Conservation (phyloP, 78 protist species). For the Diacronema lutheri region DNA sequence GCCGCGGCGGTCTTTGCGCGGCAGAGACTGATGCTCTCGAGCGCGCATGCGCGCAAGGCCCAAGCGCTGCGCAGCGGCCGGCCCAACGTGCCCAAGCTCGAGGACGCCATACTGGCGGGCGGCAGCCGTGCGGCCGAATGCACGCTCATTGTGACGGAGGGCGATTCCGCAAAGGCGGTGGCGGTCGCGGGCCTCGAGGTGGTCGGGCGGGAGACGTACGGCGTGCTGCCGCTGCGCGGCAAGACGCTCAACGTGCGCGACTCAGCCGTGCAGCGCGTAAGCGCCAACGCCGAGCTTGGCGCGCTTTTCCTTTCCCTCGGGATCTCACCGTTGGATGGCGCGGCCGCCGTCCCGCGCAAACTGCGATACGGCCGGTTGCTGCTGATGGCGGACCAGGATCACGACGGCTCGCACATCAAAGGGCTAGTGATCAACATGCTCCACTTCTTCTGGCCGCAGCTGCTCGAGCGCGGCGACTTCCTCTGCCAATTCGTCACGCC, state of each 20-base stretch:
- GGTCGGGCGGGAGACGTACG: slow-evolving; percentile 81
- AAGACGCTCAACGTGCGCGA: slow-evolving; percentile 96
- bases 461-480: slow-evolving; percentile 62
- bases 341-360: neutral
- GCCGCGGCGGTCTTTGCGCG: neutral
- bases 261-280: slow-evolving; percentile 49
- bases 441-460: slow-evolving; percentile 93
- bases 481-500: slow-evolving; percentile 96
- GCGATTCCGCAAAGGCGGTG: slow-evolving; percentile 91
- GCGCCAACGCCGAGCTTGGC: slow-evolving; percentile 79
- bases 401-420: slow-evolving; percentile 99
- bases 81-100: slow-evolving; percentile 64
- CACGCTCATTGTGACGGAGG: slow-evolving; percentile 98
- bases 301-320: slow-evolving; percentile 81
- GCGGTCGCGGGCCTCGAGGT: slow-evolving; percentile 74
- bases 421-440: slow-evolving; percentile 94
- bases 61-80: no score
- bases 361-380: slow-evolving; percentile 96
- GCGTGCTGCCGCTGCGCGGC: slow-evolving; percentile 98
- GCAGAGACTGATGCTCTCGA: no score
- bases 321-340: slow-evolving; percentile 35
- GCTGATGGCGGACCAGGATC: slow-evolving; percentile 99
- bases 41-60: no score
- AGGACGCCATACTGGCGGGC: slow-evolving; percentile 96
- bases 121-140: slow-evolving; percentile 66